These are phyloP conservation scores for Crucibulum laeve DNA, from an alignment of 768 basidiomycete species.

Conservation along the genomic window DNA sequence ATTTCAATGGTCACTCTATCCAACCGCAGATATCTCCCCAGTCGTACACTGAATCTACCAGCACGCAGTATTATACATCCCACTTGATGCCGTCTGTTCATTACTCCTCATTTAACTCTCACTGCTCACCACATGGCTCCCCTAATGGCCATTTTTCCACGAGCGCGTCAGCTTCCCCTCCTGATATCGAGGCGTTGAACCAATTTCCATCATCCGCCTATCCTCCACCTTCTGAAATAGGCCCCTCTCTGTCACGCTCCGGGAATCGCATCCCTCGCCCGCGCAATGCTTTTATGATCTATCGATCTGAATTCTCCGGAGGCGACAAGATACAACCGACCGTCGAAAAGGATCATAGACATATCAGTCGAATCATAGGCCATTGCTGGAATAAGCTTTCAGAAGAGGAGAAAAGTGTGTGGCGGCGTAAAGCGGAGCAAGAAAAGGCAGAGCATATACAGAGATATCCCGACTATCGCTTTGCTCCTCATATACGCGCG, in stretches of 20 bases:
- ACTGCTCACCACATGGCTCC: too few relatives aligned
- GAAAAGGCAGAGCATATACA: slow-evolving; percentile 46
- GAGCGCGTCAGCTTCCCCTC: background rate
- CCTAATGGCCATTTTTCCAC: too few relatives aligned
- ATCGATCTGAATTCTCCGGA: slow-evolving; percentile 55
- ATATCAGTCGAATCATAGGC: slow-evolving; percentile 53
- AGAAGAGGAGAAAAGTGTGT: slow-evolving; percentile 45
- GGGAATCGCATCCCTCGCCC: slow-evolving; percentile 67
- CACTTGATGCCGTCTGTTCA: too few relatives aligned
- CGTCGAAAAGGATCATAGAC: slow-evolving; percentile 53
- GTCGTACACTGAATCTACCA: too few relatives aligned
- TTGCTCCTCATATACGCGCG: slow-evolving; percentile 38
- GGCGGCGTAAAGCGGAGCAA: slow-evolving; percentile 43
- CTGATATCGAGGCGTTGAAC: background rate
- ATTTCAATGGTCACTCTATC: too few relatives aligned
- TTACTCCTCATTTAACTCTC: too few relatives aligned
- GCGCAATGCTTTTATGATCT: slow-evolving; percentile 81
- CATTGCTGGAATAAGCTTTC: slow-evolving; percentile 52
- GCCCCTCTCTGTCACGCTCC: too few relatives aligned
- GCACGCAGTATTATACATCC: too few relatives aligned
- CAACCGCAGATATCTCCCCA: too few relatives aligned
- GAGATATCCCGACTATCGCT: slow-evolving; percentile 53
- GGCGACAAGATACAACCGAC: slow-evolving; percentile 40
- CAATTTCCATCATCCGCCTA: too few relatives aligned
- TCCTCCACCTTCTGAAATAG: too few relatives aligned